Evolutionary conservation across 2,329 filamentous ascomycete species (phyloP).

Genomic region (Aspergillus arachidicola): DNA sequence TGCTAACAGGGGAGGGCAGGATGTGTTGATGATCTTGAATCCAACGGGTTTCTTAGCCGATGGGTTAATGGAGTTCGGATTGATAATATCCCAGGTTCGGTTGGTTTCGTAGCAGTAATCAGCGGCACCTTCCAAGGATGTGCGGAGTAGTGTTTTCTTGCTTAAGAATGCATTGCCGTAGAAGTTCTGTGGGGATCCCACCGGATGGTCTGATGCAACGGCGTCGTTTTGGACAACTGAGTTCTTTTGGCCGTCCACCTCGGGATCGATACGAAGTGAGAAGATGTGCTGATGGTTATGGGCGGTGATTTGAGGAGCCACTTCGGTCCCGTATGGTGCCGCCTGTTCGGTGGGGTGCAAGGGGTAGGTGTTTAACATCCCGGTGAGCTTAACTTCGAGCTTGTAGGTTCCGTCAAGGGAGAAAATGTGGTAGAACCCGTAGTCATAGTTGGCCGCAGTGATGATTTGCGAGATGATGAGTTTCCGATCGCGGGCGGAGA

Average conservation of each 20-base stretch:
- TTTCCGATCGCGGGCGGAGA: conserved; percentile 81
- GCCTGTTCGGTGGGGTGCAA: conserved; percentile 74
- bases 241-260: conserved; percentile 80
- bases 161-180: conserved; percentile 63
- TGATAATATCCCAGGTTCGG: conserved; percentile 32
- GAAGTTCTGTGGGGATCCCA: conserved; percentile 70
- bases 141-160: conserved; percentile 47
- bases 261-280: conserved; percentile 82
- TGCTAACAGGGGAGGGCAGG: conserved; percentile 43
- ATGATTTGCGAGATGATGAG: conserved; percentile 88
- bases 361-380: conserved; percentile 86
- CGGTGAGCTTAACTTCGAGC: conserved; percentile 85
- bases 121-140: conserved; percentile 50
- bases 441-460: conserved; percentile 93
- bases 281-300: conserved; percentile 96
- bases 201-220: conserved; percentile 39
- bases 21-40: conserved; percentile 32
- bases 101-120: conserved; percentile 57
- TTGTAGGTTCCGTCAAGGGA: conserved; percentile 89
- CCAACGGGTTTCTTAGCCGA: conserved; percentile 28
- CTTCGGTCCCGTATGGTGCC: conserved; percentile 83
- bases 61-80: conserved; percentile 27
- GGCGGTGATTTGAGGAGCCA: conserved; percentile 83
- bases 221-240: conserved; percentile 57
- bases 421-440: conserved; percentile 81